Percentiles rank a stretch among this genome's conserved stretches.
phyloP scores from a whole-genome alignment of 1,139 yeast genomes.

The Candida sp. region DNA sequence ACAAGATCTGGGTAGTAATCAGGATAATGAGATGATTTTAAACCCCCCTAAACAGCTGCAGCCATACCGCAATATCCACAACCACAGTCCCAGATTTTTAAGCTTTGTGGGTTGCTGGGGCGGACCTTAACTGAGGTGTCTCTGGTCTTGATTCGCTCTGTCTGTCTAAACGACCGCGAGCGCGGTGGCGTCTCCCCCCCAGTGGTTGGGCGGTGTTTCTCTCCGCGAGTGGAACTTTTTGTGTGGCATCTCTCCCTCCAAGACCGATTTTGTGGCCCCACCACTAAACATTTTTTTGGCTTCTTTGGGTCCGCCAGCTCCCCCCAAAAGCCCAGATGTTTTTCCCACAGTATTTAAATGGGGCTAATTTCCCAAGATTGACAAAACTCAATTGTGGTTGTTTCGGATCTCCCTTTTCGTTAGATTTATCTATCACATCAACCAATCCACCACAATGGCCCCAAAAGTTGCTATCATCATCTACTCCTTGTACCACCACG shows the following conservation, averaged over 20 bases:
- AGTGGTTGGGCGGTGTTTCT: too few relatives aligned
- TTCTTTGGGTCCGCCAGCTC: neutral
- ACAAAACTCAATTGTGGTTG: neutral
- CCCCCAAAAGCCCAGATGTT: neutral
- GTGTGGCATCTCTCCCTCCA: neutral
- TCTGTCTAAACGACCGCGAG: neutral
- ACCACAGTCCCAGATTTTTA: neutral
- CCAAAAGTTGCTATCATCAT: constrained; percentile 61
- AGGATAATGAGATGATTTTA: neutral
- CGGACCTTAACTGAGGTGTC: neutral
- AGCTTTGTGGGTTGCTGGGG: neutral
- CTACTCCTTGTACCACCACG: constrained; percentile 85
- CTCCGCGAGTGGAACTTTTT: neutral
- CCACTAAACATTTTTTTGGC: neutral
- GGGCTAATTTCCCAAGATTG: neutral
- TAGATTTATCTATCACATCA: neutral
- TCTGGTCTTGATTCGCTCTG: neutral
- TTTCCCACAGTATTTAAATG: neutral
- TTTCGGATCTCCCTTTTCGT: neutral
- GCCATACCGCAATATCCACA: neutral
- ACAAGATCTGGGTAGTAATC: neutral
- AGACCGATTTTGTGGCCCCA: neutral
- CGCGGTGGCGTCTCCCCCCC: neutral
- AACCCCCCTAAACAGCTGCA: neutral
- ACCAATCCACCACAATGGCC: constrained; percentile 23